Evolutionary conservation across 176 grass and related monocot species (phyloP).

Genomic region (Oryza rufipogon): DNA sequence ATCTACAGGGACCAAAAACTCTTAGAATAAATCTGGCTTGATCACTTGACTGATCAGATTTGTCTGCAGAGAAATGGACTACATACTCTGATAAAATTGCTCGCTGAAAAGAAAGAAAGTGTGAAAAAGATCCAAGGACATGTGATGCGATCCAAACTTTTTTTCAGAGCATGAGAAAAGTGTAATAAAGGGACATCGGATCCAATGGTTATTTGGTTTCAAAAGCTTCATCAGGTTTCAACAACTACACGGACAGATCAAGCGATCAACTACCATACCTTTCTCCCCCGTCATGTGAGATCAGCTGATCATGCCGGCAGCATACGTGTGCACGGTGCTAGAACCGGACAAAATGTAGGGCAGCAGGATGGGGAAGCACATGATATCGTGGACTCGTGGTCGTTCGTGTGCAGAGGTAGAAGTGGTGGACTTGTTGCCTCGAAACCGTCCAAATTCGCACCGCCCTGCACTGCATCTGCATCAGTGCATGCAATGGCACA

Average conservation of each 20-base stretch:
- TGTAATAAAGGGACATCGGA: background rate
- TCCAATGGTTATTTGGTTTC: background rate
- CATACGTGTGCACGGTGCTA: background rate
- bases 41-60: background rate
- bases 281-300: background rate
- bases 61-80: background rate
- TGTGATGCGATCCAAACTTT: background rate
- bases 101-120: background rate
- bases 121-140: background rate
- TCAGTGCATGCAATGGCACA: no score
- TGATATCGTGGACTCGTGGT: background rate
- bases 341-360: background rate
- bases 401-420: background rate
- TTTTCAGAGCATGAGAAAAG: background rate
- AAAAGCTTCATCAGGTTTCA: background rate
- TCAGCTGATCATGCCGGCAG: slow-evolving; percentile 11
- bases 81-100: background rate
- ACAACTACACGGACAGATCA: background rate
- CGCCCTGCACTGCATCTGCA: no score
- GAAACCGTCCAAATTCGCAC: background rate
- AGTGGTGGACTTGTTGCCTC: background rate
- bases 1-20: background rate
- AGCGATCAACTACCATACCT: background rate
- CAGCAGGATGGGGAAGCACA: background rate
- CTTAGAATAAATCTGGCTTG: no score